Evolutionary conservation across 352 stramenopile species (phyloP).

Genomic region (Pythium periplocum): DNA sequence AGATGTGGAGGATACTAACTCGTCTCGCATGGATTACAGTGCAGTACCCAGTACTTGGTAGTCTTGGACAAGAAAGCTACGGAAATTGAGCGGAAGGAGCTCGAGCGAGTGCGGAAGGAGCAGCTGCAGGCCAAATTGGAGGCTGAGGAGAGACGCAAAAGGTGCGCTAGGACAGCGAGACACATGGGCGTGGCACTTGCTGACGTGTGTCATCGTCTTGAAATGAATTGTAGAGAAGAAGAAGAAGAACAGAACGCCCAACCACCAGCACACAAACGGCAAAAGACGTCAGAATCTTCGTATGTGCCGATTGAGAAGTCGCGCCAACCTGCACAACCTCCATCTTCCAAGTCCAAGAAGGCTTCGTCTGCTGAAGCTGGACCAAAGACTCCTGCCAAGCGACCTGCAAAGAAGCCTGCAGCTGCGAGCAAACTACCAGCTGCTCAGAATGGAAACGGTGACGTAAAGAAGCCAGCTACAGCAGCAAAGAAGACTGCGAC

Average conservation of each 20-base stretch:
- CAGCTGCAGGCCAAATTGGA: constrained; percentile 24
- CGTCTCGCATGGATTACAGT: constrained; percentile 16
- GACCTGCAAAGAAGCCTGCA: constrained; percentile 12
- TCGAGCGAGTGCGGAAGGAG: constrained; percentile 28
- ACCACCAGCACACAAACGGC: constrained; percentile 14
- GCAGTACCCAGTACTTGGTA: constrained; percentile 34
- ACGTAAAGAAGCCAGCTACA: constrained; percentile 3
- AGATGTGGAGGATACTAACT: neutral
- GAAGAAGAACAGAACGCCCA: constrained; percentile 8
- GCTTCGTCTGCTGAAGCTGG: neutral
- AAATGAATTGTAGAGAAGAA: constrained; percentile 10
- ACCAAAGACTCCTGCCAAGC: constrained; percentile 1
- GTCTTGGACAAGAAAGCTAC: constrained; percentile 35
- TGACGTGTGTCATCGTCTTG: constrained; percentile 2
- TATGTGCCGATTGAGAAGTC: neutral
- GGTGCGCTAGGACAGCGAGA: constrained; percentile 8
- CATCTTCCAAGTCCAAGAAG: constrained; percentile 2
- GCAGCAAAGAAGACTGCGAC: neutral
- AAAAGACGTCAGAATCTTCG: constrained; percentile 7
- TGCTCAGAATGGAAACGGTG: neutral
- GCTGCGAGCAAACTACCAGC: too few relatives aligned
- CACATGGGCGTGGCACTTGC: neutral
- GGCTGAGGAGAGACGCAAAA: constrained; percentile 27
- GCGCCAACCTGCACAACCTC: constrained; percentile 1
- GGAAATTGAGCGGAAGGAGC: constrained; percentile 31